Percentiles rank a stretch among this genome's conserved stretches.
phyloP scores from a whole-genome alignment of 352 stramenopile genomes.

The Pythium scleroteichum region DNA sequence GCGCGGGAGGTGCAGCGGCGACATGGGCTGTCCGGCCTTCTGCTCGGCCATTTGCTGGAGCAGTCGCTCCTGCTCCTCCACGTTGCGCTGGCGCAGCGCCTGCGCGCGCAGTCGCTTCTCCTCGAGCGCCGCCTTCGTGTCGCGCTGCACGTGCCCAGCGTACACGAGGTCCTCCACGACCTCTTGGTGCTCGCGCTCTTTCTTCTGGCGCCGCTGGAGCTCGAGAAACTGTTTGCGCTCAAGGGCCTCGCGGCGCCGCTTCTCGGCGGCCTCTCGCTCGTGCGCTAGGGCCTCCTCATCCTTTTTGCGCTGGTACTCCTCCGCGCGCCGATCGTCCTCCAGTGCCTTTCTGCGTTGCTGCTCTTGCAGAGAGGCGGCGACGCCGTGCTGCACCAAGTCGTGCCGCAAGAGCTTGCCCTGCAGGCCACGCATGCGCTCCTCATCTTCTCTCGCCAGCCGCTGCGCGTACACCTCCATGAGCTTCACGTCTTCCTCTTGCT shows the following conservation, averaged over 20 bases:
- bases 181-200: slow-evolving; percentile 56
- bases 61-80: slow-evolving; percentile 59
- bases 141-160: slow-evolving; percentile 47
- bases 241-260: slow-evolving; percentile 44
- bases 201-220: slow-evolving; percentile 47
- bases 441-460: slow-evolving; percentile 55
- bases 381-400: slow-evolving; percentile 38
- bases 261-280: slow-evolving; percentile 35
- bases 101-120: slow-evolving; percentile 43
- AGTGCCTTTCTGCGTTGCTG: slow-evolving; percentile 51
- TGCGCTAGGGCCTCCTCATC: slow-evolving; percentile 35
- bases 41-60: slow-evolving; percentile 68
- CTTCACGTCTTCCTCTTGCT: slow-evolving; percentile 62
- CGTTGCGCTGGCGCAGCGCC: slow-evolving; percentile 47
- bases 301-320: slow-evolving; percentile 68
- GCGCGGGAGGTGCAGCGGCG: slow-evolving; percentile 53
- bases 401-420: slow-evolving; percentile 47
- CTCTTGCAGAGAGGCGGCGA: slow-evolving; percentile 46
- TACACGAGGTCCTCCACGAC: slow-evolving; percentile 64
- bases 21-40: slow-evolving; percentile 45
- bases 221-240: slow-evolving; percentile 60
- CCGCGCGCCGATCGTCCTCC: slow-evolving; percentile 55
- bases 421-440: slow-evolving; percentile 47
- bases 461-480: slow-evolving; percentile 72
- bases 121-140: slow-evolving; percentile 43